These are phyloP conservation scores for Salvia hispanica DNA, from an alignment of 257 asterid genomes.

Conservation along the genomic window DNA sequence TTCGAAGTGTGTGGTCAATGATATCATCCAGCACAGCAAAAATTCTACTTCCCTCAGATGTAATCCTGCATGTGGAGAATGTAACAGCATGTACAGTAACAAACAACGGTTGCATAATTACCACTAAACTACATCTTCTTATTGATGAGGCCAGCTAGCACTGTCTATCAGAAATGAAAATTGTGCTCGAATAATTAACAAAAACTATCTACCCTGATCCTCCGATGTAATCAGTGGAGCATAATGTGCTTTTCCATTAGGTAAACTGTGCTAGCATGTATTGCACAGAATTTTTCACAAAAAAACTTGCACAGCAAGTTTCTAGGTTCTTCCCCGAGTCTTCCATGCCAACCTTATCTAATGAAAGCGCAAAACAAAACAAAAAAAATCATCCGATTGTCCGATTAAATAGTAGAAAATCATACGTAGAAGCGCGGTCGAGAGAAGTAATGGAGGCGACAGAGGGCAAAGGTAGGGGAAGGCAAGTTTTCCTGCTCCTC, in stretches of 20 bases:
- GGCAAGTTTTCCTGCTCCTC: conserved; percentile 59
- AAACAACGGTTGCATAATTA: conserved; percentile 18
- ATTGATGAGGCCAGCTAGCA: background rate
- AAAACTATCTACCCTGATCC: background rate
- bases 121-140: background rate
- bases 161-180: background rate
- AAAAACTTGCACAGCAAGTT: background rate
- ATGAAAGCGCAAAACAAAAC: background rate
- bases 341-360: background rate
- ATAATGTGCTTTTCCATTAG: background rate
- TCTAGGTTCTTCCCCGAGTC: background rate
- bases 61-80: conserved; percentile 53
- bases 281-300: background rate
- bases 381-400: background rate
- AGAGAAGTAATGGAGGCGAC: conserved; percentile 45
- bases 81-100: conserved; percentile 24
- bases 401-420: background rate
- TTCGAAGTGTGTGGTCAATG: conserved; percentile 59
- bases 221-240: background rate
- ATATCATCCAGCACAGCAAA: conserved; percentile 75
- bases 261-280: background rate
- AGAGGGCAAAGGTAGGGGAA: conserved; percentile 82
- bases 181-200: background rate
- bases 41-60: conserved; percentile 51
- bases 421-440: conserved; percentile 58